Percentiles rank a stretch among this genome's conserved stretches.
These are phyloP conservation scores for Neonectria neomacrospora DNA, from an alignment of 2,329 filamentous ascomycete genomes.

Conservation along the genomic window DNA sequence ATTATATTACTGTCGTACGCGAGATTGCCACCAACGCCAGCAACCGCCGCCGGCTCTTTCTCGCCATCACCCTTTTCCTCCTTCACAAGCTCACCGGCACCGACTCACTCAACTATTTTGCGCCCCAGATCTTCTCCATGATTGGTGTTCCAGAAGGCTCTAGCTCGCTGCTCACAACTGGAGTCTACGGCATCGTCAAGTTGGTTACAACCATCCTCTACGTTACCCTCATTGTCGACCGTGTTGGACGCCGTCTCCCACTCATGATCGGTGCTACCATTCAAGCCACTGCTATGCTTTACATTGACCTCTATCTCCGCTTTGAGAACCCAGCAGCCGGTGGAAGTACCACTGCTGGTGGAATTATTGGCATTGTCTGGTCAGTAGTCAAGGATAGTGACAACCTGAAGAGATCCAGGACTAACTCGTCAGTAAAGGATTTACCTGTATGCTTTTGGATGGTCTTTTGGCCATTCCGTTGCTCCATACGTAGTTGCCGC, in stretches of 20 bases:
- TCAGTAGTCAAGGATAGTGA: not conserved
- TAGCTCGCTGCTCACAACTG: conserved; percentile 41
- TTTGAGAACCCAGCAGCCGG: conserved; percentile 32
- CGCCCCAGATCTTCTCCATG: conserved; percentile 37
- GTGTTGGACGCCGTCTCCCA: conserved; percentile 46
- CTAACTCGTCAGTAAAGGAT: conserved; percentile 27
- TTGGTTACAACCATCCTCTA: conserved; percentile 39
- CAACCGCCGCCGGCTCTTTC: conserved; percentile 42
- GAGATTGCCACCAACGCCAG: conserved; percentile 34
- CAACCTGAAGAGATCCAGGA: not conserved
- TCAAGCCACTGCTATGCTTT: conserved; percentile 43
- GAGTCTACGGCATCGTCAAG: conserved; percentile 41
- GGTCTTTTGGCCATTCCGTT: conserved; percentile 35
- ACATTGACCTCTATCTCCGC: conserved; percentile 43
- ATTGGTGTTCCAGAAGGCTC: conserved; percentile 33
- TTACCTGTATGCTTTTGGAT: conserved; percentile 37
- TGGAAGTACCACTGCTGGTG: conserved; percentile 21
- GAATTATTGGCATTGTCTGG: conserved; percentile 16
- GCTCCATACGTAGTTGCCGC: conserved; percentile 38
- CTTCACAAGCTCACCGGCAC: conserved; percentile 36
- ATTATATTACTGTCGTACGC: conserved; percentile 27
- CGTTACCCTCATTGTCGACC: conserved; percentile 48
- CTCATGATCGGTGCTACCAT: conserved; percentile 41
- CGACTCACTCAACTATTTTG: conserved; percentile 36
- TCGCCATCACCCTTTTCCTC: conserved; percentile 38